A percentile compares a stretch with the other conserved stretches of the same genome.
Evolutionary conservation across 2,329 filamentous ascomycete genomes (phyloP).

Genomic region (Fusarium sp.): DNA sequence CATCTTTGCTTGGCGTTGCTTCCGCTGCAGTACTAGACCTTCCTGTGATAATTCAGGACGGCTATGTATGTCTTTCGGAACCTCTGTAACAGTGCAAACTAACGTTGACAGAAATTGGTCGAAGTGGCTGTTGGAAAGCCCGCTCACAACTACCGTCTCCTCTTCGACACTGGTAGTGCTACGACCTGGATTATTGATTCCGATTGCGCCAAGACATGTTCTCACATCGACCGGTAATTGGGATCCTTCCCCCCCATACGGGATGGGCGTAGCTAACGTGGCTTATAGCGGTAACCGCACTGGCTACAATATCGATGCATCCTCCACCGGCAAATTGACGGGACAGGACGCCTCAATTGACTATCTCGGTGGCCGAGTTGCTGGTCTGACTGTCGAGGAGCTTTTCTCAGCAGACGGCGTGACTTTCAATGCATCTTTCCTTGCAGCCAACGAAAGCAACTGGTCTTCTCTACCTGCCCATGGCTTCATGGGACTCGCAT

Average conservation of each 20-base stretch:
- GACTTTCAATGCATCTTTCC: conserved; percentile 51
- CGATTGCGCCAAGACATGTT: conserved; percentile 49
- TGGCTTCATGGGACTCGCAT: conserved; percentile 56
- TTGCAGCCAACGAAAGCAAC: conserved; percentile 50
- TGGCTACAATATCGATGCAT: conserved; percentile 50
- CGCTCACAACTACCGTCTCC: conserved; percentile 45
- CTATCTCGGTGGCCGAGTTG: conserved; percentile 53
- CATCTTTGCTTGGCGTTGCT: conserved; percentile 1
- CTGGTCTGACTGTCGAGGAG: conserved; percentile 50
- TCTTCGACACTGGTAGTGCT: conserved; percentile 56
- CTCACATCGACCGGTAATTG: conserved; percentile 44
- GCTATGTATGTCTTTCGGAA: conserved; percentile 26
- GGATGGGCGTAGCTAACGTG: neutral
- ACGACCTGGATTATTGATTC: conserved; percentile 54
- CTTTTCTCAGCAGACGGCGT: conserved; percentile 38
- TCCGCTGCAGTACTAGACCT: conserved; percentile 34
- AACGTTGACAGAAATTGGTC: conserved; percentile 23
- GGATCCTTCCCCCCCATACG: neutral
- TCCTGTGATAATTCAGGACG: conserved; percentile 4
- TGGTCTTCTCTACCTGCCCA: conserved; percentile 52
- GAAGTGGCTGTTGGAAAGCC: conserved; percentile 50
- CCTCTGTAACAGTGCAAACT: neutral
- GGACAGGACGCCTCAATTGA: conserved; percentile 45
- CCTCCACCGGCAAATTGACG: conserved; percentile 46
- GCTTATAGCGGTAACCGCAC: conserved; percentile 42